Evolutionary conservation across 2,329 filamentous ascomycete genomes (phyloP).

Genomic region (Fusarium sp.): DNA sequence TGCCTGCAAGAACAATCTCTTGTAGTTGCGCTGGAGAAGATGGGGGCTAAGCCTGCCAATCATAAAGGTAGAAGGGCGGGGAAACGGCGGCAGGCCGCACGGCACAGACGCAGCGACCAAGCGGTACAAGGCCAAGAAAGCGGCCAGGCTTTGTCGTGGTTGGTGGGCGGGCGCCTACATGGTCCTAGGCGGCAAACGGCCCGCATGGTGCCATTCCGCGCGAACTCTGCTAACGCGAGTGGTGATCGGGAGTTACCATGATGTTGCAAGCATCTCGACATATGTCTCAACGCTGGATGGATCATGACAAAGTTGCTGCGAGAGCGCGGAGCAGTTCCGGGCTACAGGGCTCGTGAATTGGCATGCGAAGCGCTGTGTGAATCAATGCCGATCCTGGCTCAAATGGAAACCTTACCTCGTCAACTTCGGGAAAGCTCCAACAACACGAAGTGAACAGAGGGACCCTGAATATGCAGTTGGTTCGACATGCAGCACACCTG

Average conservation of each 20-base stretch:
- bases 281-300: slow-evolving; percentile 8
- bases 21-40: slow-evolving; percentile 30
- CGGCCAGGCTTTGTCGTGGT: slow-evolving; percentile 29
- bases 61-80: slow-evolving; percentile 31
- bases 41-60: slow-evolving; percentile 46
- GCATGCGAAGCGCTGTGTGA: slow-evolving; percentile 27
- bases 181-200: slow-evolving; percentile 37
- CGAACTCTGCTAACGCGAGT: slow-evolving; percentile 15
- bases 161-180: slow-evolving; percentile 41
- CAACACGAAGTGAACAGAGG: slow-evolving; percentile 19
- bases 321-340: slow-evolving; percentile 27
- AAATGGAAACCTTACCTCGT: slow-evolving; percentile 9
- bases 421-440: slow-evolving; percentile 27
- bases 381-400: slow-evolving; percentile 26
- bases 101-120: slow-evolving; percentile 37
- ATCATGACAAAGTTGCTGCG: slow-evolving; percentile 36
- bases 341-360: slow-evolving; percentile 18
- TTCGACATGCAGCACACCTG: slow-evolving; percentile 31
- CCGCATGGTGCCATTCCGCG: no score
- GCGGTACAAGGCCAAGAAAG: slow-evolving; percentile 32
- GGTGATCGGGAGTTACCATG: slow-evolving; percentile 15
- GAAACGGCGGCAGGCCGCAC: slow-evolving; percentile 41
- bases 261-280: slow-evolving; percentile 12
- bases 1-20: slow-evolving; percentile 42
- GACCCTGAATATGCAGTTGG: slow-evolving; percentile 49